phyloP scores from a whole-genome alignment of 2,329 filamentous ascomycete genomes.

The Mycosphaerella sp. region DNA sequence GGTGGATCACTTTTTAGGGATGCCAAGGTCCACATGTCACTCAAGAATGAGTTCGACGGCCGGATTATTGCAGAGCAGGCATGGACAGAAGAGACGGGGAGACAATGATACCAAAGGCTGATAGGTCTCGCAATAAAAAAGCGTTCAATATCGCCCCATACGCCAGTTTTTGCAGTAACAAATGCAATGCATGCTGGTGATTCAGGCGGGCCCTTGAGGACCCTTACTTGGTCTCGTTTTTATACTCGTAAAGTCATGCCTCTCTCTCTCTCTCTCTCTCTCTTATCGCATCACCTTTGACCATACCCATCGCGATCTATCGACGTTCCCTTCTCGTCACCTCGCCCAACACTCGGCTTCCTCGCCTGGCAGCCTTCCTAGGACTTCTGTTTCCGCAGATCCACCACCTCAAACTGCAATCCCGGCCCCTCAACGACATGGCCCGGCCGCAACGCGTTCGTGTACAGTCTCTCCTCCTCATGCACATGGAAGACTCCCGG shows the following conservation, averaged over 20 bases:
- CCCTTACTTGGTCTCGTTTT: background rate
- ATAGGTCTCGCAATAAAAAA: no score
- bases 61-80: background rate
- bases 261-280: no score
- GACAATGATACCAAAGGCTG: background rate
- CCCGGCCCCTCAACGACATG: constrained; percentile 55
- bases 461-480: constrained; percentile 66
- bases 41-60: background rate
- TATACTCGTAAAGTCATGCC: background rate
- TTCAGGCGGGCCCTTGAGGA: background rate
- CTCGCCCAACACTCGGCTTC: background rate
- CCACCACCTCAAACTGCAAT: constrained; percentile 58
- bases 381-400: constrained; percentile 44
- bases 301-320: constrained; percentile 7
- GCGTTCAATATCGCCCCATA: no score
- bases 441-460: constrained; percentile 56
- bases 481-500: constrained; percentile 80
- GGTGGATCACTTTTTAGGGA: background rate
- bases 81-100: background rate
- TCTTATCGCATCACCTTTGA: background rate
- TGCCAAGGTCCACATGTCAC: background rate
- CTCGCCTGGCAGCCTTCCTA: background rate
- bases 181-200: constrained; percentile 7
- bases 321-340: background rate
- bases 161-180: no score